Evolutionary conservation across 257 asterid genomes (phyloP).

Genomic region (Fraxinus excelsior): DNA sequence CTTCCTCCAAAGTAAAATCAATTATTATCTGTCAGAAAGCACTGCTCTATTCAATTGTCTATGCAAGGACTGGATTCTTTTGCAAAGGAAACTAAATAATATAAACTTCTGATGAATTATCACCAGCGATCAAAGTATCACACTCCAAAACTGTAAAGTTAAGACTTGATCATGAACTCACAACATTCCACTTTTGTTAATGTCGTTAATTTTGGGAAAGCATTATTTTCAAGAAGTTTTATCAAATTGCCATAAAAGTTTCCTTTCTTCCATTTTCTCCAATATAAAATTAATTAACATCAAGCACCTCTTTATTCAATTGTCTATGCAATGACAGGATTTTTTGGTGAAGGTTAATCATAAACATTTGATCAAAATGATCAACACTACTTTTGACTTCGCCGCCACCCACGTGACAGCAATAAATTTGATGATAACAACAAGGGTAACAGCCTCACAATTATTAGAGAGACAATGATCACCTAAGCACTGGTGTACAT

Average conservation of each 20-base stretch:
- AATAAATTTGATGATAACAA: neutral
- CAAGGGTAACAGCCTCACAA: neutral
- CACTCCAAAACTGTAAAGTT: neutral
- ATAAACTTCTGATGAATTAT: neutral
- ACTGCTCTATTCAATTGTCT: neutral
- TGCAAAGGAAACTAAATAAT: neutral
- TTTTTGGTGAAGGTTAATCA: neutral
- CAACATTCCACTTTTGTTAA: neutral
- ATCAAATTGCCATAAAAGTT: neutral
- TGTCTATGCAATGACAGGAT: neutral
- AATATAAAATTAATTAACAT: neutral
- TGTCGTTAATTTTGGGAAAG: neutral
- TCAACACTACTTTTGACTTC: neutral
- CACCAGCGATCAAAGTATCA: neutral
- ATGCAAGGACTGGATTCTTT: neutral
- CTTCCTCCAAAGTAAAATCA: neutral
- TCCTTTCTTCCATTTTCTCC: neutral
- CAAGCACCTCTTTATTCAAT: neutral
- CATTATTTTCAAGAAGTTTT: neutral
- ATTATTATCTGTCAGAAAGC: neutral
- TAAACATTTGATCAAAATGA: neutral
- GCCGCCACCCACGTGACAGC: neutral
- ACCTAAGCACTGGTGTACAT: too few species aligned
- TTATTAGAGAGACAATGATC: too few species aligned
- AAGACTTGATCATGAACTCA: neutral